Base-by-base conservation (phyloP, 495 filamentous ascomycete genomes). In the Bombardia bombarda region DNA sequence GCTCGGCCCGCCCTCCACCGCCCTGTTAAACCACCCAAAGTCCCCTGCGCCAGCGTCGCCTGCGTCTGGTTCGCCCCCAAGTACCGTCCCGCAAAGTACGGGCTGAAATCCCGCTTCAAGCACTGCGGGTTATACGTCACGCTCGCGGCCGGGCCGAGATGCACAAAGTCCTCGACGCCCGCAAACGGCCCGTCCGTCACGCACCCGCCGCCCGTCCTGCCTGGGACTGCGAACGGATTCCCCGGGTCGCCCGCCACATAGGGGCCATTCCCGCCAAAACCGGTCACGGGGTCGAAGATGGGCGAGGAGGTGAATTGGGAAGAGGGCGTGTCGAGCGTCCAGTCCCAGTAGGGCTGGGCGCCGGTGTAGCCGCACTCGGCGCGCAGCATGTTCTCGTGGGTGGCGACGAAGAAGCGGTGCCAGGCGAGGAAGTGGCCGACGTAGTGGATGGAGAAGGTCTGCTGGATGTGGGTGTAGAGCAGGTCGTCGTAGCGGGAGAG, bases 291-390 rank as follows among this genome's bases (percentile, higher is more conserved):
- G 61, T 35, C 58, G 18, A 45, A 45, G 12, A 45, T 33, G 32
- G 42, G 42, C 6, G 42, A 45, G 21, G 16, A 12, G 12, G 32
- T 18, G 7, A 14, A 19, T 8, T 36, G 12, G 23, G n/a, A 7
- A 8, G 58, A 17, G n/a, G 50, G 21, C 51, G 45, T 22, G 32
- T 36, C 30, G 9, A 41, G 33, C 53, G 77, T 79, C 49, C 23
- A 45, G 33, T 45, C 38, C 38, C 38, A 41, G 38, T 41, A 45
- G 4, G 46, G 49, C 37, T 51, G 50, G 24, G 49, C 50, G 33
- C 79, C 79, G 3, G 53, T 72, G 52, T 82, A 86, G 23, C 77
- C 76, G 56, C 83, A 86, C 50, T 85, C 79, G 9, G 76, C 65
- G 18, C 76, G 70, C 4, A 86, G 66, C 4, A 79, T 77, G 52